Percentiles rank a stretch among this genome's conserved stretches.
These are phyloP conservation scores for Scutellaria galericulata DNA, from an alignment of 257 asterid genomes.

Conservation along the genomic window DNA sequence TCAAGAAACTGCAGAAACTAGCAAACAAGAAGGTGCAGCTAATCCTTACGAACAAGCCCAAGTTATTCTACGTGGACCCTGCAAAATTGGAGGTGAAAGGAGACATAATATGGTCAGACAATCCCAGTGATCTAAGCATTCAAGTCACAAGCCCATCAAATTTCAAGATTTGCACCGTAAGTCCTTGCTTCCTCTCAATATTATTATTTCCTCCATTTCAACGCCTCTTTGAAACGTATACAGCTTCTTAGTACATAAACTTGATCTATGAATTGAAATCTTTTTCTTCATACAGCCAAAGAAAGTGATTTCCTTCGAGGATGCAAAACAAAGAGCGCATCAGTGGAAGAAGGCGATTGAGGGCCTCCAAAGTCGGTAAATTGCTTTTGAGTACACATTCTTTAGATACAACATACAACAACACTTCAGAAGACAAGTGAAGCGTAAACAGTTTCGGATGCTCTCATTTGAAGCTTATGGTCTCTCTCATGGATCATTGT, in stretches of 20 bases:
- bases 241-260: neutral
- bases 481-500: neutral
- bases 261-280: neutral
- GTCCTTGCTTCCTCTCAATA: slow-evolving; percentile 37
- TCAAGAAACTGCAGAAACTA: slow-evolving; percentile 87
- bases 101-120: slow-evolving; percentile 90
- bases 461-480: slow-evolving; percentile 10
- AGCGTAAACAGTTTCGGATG: slow-evolving; percentile 2
- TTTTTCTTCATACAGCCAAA: slow-evolving; percentile 68
- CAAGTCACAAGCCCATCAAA: slow-evolving; percentile 83
- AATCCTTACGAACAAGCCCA: slow-evolving; percentile 93
- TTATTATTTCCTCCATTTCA: slow-evolving; percentile 3
- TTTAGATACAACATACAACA: slow-evolving; percentile 45
- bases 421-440: neutral
- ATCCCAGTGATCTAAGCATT: slow-evolving; percentile 82
- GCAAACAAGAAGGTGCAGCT: slow-evolving; percentile 97
- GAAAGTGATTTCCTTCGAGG: slow-evolving; percentile 88
- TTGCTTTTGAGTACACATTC: slow-evolving; percentile 44
- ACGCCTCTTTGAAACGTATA: neutral
- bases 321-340: slow-evolving; percentile 80
- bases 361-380: slow-evolving; percentile 83
- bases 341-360: slow-evolving; percentile 99
- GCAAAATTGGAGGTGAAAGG: slow-evolving; percentile 79
- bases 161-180: slow-evolving; percentile 93
- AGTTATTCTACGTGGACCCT: slow-evolving; percentile 88